A percentile compares a stretch with the other conserved stretches of the same genome.
Evolutionary conservation across 805 yeast species (phyloP).

Genomic region (Saccharomyces cerevisiae): DNA sequence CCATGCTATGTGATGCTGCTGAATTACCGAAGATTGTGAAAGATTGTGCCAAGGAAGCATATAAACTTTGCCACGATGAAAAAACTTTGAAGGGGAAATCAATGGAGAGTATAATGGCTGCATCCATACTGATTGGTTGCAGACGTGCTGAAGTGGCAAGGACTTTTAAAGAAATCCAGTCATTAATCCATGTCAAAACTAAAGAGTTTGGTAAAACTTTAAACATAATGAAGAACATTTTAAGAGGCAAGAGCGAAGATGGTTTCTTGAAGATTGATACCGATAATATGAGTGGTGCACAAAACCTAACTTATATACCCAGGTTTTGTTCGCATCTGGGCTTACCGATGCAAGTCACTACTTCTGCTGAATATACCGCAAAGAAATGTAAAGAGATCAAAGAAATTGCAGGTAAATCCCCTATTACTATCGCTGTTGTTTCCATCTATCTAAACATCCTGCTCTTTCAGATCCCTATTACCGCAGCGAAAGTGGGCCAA

Average conservation of each 20-base stretch:
- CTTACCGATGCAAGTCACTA: constrained; percentile 70
- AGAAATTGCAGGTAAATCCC: constrained; percentile 91
- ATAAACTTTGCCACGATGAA: constrained; percentile 83
- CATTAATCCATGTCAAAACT: constrained; percentile 84
- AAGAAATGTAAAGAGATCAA: constrained; percentile 84
- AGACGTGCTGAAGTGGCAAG: constrained; percentile 89
- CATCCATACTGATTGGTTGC: constrained; percentile 90
- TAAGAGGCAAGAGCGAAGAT: constrained; percentile 38
- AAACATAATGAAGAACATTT: constrained; percentile 68
- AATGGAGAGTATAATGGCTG: constrained; percentile 92
- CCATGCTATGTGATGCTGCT: constrained; percentile 95
- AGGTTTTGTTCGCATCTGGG: constrained; percentile 95
- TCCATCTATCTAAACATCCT: constrained; percentile 89
- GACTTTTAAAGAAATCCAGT: constrained; percentile 92
- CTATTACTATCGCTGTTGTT: constrained; percentile 95
- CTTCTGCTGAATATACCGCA: constrained; percentile 90
- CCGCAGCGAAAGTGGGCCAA: constrained; percentile 78
- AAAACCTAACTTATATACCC: constrained; percentile 91
- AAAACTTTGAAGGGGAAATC: constrained; percentile 80
- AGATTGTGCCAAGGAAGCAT: constrained; percentile 96
- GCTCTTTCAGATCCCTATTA: constrained; percentile 70
- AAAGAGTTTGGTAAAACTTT: constrained; percentile 91
- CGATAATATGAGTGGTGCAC: constrained; percentile 56
- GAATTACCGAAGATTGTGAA: constrained; percentile 91
- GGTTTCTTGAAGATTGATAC: constrained; percentile 34